phyloP scores from a whole-genome alignment of 75 land plant species.

The Pinus taeda region DNA sequence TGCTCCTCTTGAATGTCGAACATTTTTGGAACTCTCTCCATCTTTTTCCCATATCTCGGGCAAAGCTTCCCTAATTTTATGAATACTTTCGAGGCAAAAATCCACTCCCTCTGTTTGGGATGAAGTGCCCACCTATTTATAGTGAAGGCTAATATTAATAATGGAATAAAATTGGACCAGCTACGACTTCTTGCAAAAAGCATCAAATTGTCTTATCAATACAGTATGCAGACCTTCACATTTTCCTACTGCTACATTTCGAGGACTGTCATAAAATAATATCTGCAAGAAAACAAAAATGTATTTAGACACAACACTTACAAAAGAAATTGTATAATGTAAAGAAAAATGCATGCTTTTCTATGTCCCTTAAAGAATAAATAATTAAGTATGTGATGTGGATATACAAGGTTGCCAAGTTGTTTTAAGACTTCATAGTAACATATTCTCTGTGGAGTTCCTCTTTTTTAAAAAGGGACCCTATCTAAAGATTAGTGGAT shows the following conservation, averaged over 20 bases:
- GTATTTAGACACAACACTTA: background rate
- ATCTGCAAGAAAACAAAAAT: constrained; percentile 34
- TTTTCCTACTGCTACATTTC: constrained; percentile 73
- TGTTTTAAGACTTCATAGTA: too few species aligned
- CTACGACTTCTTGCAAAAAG: background rate
- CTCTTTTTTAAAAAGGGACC: too few species aligned
- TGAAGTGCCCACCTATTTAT: constrained; percentile 51
- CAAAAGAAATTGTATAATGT: too few species aligned
- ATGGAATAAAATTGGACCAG: background rate
- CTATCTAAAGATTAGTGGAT: too few species aligned
- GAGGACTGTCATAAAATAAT: constrained; percentile 80
- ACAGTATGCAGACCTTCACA: constrained; percentile 68
- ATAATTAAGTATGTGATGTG: too few species aligned
- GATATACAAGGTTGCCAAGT: too few species aligned
- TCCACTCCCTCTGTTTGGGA: constrained; percentile 63
- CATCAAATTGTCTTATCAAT: constrained; percentile 31
- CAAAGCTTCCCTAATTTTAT: constrained; percentile 60
- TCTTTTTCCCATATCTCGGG: constrained; percentile 65
- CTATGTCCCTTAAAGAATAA: too few species aligned
- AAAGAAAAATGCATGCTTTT: too few species aligned
- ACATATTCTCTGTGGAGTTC: too few species aligned
- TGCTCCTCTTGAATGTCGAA: constrained; percentile 15
- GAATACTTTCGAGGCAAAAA: constrained; percentile 60
- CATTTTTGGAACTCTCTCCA: constrained; percentile 18
- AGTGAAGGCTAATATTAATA: background rate